phyloP scores from a whole-genome alignment of 257 asterid species.

The Penstemon davidsonii region DNA sequence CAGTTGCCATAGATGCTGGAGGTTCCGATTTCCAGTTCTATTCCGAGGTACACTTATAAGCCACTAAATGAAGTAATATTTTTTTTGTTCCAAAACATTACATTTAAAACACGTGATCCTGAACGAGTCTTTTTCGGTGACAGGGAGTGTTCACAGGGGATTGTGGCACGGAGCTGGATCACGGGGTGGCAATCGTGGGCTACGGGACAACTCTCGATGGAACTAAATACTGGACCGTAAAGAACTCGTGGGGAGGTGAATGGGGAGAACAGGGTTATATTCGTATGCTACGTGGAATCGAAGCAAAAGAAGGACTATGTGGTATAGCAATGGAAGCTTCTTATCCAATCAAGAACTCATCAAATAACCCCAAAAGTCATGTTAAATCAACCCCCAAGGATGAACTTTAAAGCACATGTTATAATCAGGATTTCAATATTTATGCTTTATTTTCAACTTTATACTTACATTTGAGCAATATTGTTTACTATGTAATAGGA shows the following conservation, averaged over 20 bases:
- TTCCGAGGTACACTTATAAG: not conserved
- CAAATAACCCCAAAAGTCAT: not conserved
- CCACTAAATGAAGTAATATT: too few species aligned
- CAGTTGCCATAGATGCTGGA: constrained; percentile 41
- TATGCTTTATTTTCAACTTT: too few species aligned
- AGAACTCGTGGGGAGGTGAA: constrained; percentile 43
- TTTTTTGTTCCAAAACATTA: too few species aligned
- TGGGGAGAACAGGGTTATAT: constrained; percentile 52
- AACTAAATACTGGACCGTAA: constrained; percentile 40
- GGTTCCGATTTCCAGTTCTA: constrained; percentile 37
- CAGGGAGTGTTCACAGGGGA: constrained; percentile 36
- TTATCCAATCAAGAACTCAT: constrained; percentile 31
- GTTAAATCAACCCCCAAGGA: too few species aligned
- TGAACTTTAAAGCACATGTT: too few species aligned
- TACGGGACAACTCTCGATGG: constrained; percentile 39
- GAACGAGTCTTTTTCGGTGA: too few species aligned
- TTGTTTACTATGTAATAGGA: too few species aligned
- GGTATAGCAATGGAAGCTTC: constrained; percentile 49
- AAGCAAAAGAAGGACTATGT: constrained; percentile 32
- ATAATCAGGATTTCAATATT: too few species aligned
- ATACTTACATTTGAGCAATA: too few species aligned
- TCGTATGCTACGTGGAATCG: constrained; percentile 36
- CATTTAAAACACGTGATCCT: too few species aligned
- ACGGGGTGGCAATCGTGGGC: constrained; percentile 43
- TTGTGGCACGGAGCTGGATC: constrained; percentile 42